Conservation (phyloP, 2,329 filamentous ascomycete genomes). For the Mycosphaerelloides madeirae region DNA sequence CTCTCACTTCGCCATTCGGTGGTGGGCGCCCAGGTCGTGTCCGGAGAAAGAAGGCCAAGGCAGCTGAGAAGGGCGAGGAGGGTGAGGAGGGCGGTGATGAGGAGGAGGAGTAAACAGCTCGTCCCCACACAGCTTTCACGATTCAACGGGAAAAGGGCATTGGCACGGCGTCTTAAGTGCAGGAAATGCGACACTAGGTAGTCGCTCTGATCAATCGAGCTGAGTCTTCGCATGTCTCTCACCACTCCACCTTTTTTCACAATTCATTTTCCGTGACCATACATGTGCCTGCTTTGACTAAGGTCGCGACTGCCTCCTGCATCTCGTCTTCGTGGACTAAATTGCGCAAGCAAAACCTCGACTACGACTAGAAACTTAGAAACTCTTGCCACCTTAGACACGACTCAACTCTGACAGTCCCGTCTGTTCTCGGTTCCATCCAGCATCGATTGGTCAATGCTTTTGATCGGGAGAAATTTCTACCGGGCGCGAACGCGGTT, state of each 20-base stretch:
- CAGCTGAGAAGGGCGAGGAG: slow-evolving; percentile 76
- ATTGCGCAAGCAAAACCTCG: too few relatives aligned
- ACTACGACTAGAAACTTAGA: neutral
- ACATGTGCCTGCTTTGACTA: neutral
- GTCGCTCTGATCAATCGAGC: slow-evolving; percentile 10
- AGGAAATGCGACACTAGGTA: slow-evolving; percentile 7
- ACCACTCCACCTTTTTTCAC: too few relatives aligned
- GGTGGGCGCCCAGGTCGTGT: slow-evolving; percentile 96
- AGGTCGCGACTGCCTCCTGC: neutral
- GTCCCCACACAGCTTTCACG: slow-evolving; percentile 15
- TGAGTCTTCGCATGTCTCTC: slow-evolving; percentile 1
- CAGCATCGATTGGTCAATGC: neutral
- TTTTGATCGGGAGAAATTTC: too few relatives aligned
- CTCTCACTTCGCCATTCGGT: slow-evolving; percentile 94
- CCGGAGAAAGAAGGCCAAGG: slow-evolving; percentile 99
- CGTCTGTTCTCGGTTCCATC: too few relatives aligned
- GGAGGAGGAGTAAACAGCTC: slow-evolving; percentile 33
- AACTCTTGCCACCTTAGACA: neutral
- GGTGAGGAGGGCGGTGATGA: slow-evolving; percentile 84
- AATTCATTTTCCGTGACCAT: neutral
- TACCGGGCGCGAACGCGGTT: too few relatives aligned
- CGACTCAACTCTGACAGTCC: neutral
- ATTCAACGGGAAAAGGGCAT: slow-evolving; percentile 20
- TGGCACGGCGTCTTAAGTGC: slow-evolving; percentile 16
- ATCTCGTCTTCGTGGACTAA: too few relatives aligned